phyloP scores from a whole-genome alignment of 257 asterid genomes.

The Cynanchum wilfordii region DNA sequence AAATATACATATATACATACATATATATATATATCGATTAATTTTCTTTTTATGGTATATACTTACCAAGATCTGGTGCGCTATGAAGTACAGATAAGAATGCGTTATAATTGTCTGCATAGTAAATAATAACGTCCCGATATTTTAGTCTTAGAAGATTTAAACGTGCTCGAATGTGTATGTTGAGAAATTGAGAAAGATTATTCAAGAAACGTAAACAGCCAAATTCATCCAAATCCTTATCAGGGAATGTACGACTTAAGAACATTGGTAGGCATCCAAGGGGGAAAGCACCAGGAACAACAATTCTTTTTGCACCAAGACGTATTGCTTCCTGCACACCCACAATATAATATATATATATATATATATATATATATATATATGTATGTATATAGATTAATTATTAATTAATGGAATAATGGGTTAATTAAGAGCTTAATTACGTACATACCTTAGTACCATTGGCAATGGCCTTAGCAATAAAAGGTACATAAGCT shows the following conservation, averaged over 20 bases:
- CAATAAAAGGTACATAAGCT: conserved; percentile 16
- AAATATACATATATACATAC: background rate
- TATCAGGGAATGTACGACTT: background rate
- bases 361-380: no score
- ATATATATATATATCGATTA: no score
- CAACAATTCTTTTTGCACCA: conserved; percentile 4
- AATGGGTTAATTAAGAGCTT: no score
- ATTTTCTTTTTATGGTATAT: no score
- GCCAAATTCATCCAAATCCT: conserved; percentile 8
- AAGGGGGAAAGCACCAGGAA: conserved; percentile 17
- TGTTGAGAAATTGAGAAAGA: background rate
- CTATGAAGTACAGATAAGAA: conserved; percentile 1
- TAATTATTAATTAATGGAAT: no score
- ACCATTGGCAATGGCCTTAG: conserved; percentile 18
- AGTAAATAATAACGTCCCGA: conserved; percentile 9
- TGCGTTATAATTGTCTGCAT: conserved; percentile 14
- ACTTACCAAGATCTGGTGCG: background rate
- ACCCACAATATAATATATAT: no score
- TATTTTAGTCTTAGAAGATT: conserved; percentile 1
- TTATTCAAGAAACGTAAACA: conserved; percentile 17
- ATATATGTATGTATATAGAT: no score
- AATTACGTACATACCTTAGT: conserved; percentile 17
- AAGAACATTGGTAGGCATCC: conserved; percentile 10
- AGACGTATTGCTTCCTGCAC: conserved; percentile 9
- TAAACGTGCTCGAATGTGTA: background rate